Percentiles rank a stretch among this genome's conserved stretches.
Evolutionary conservation across 805 yeast genomes (phyloP).

Genomic region (Priceomyces fermenticarens): DNA sequence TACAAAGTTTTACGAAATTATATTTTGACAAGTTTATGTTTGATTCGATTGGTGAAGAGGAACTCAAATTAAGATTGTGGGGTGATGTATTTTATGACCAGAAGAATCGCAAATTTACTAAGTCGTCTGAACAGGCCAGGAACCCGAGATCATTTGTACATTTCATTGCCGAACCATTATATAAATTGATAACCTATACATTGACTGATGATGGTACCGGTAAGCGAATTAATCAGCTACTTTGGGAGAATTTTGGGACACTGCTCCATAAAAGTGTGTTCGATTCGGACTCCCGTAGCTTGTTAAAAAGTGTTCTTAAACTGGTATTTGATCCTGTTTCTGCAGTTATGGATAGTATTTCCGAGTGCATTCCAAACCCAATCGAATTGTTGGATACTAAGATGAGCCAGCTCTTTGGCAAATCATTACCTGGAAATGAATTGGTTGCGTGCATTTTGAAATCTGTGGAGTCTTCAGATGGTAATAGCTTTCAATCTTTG

Average conservation of each 20-base stretch:
- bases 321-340: slow-evolving; percentile 49
- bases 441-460: slow-evolving; percentile 40
- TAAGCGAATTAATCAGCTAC: slow-evolving; percentile 34
- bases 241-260: slow-evolving; percentile 50
- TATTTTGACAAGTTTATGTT: slow-evolving; percentile 28
- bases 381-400: slow-evolving; percentile 2
- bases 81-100: slow-evolving; percentile 62
- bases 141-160: slow-evolving; percentile 50
- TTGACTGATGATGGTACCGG: slow-evolving; percentile 48
- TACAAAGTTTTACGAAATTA: slow-evolving; percentile 58
- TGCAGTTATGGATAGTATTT: slow-evolving; percentile 54
- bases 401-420: not conserved
- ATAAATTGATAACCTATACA: slow-evolving; percentile 64
- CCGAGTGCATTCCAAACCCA: slow-evolving; percentile 24
- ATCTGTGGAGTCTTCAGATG: slow-evolving; percentile 54
- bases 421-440: not conserved
- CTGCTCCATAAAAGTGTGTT: slow-evolving; percentile 37
- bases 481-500: slow-evolving; percentile 50
- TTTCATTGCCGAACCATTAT: slow-evolving; percentile 75
- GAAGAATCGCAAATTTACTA: slow-evolving; percentile 42
- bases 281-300: slow-evolving; percentile 54
- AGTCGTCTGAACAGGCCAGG: slow-evolving; percentile 20
- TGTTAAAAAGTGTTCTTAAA: slow-evolving; percentile 53
- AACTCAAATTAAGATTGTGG: slow-evolving; percentile 65
- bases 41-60: slow-evolving; percentile 18